Conservation (phyloP, 2,329 filamentous ascomycete species). For the Monilinia laxa region DNA sequence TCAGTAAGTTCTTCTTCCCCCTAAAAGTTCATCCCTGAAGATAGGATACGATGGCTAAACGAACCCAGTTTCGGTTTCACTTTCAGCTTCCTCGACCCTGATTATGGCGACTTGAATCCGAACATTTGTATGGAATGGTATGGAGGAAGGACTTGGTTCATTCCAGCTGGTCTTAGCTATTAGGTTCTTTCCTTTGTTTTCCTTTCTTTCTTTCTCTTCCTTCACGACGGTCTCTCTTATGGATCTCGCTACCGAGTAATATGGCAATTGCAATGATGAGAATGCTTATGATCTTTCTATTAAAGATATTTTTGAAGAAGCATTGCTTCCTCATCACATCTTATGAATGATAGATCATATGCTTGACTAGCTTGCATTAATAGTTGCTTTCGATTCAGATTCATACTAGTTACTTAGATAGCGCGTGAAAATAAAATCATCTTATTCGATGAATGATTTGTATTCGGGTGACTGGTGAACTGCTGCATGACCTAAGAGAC, state of each 20-base stretch:
- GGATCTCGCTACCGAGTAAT: conserved; percentile 56
- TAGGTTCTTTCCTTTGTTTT: conserved; percentile 49
- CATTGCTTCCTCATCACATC: not conserved
- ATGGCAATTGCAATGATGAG: conserved; percentile 41
- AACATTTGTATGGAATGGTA: conserved; percentile 53
- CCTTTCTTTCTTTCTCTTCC: not conserved
- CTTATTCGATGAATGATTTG: too few relatives aligned
- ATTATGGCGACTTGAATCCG: conserved; percentile 46
- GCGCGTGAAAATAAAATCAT: too few relatives aligned
- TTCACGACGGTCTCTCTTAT: conserved; percentile 55
- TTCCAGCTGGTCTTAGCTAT: conserved; percentile 37
- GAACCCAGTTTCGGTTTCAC: conserved; percentile 42
- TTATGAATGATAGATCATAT: too few relatives aligned
- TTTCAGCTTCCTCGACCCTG: conserved; percentile 44
- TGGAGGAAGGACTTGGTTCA: conserved; percentile 41
- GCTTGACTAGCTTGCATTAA: too few relatives aligned
- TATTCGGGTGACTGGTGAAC: too few relatives aligned
- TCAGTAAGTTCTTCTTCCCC: conserved; percentile 47
- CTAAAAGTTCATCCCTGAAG: not conserved
- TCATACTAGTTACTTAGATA: too few relatives aligned
- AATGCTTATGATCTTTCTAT: conserved; percentile 30
- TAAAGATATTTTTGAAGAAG: conserved; percentile 25
- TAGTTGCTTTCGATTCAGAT: too few relatives aligned
- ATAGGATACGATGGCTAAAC: not conserved
- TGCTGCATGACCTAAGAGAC: too few relatives aligned